Evolutionary conservation across 140 eudicot species (phyloP).

Genomic region (Stevia rebaudiana): DNA sequence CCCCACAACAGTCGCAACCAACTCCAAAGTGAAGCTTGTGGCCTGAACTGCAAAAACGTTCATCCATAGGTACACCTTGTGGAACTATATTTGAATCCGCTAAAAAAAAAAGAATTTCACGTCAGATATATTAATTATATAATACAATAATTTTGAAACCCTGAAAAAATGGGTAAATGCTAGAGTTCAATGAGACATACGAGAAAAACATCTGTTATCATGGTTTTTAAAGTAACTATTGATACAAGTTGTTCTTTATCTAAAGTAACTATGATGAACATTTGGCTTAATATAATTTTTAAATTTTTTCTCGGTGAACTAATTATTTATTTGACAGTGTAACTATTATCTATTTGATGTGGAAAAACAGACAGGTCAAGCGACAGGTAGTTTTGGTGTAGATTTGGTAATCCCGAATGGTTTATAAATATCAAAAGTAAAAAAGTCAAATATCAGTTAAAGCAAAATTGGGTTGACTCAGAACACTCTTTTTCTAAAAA

Average conservation of each 20-base stretch:
- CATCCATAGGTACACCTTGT: slow-evolving; percentile 10
- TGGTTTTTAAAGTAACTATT: not conserved
- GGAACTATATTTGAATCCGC: slow-evolving; percentile 23
- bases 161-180: not conserved
- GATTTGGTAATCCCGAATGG: not conserved
- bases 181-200: not conserved
- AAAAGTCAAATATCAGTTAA: not conserved
- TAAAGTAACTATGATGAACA: not conserved
- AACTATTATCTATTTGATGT: not conserved
- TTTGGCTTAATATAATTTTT: not conserved
- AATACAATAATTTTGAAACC: not conserved
- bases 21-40: slow-evolving; percentile 38
- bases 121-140: slow-evolving; percentile 5
- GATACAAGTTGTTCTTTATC: not conserved
- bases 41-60: slow-evolving; percentile 21
- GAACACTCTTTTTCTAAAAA: not conserved
- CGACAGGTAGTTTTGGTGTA: not conserved
- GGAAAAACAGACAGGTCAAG: not conserved
- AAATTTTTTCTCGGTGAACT: not conserved
- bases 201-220: not conserved
- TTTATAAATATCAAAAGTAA: not conserved
- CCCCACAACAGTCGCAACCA: slow-evolving; percentile 75
- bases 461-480: not conserved
- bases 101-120: not conserved
- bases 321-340: not conserved